These are phyloP conservation scores for Cupressus sempervirens DNA, from an alignment of 75 land plant genomes.

Conservation along the genomic window DNA sequence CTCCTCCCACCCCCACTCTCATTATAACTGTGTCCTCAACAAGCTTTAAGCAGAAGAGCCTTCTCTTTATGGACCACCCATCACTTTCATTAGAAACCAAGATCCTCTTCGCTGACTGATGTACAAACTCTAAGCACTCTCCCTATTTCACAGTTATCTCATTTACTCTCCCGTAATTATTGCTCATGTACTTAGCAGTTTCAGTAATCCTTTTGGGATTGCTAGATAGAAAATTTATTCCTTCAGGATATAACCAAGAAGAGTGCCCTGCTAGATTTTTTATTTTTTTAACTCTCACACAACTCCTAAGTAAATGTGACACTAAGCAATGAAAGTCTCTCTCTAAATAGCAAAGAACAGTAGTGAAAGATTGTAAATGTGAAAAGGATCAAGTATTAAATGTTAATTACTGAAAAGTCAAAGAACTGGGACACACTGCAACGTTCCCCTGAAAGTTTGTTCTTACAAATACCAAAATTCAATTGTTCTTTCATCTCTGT, in stretches of 20 bases:
- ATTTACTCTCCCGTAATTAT: background rate
- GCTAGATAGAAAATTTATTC: background rate
- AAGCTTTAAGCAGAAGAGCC: background rate
- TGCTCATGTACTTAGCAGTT: background rate
- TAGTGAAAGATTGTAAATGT: background rate
- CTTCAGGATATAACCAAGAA: background rate
- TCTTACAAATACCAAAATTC: background rate
- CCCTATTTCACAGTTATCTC: background rate
- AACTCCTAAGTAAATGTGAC: background rate
- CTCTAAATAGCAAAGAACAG: background rate
- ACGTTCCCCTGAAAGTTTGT: background rate
- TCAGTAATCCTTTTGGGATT: background rate
- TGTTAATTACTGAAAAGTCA: background rate
- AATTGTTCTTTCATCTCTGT: background rate
- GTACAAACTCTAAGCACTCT: background rate
- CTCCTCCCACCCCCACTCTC: no score
- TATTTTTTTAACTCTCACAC: background rate
- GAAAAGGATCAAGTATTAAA: background rate
- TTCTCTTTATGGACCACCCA: background rate
- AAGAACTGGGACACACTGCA: background rate
- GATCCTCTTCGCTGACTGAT: background rate
- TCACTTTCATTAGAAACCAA: background rate
- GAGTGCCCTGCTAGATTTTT: background rate
- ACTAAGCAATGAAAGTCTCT: background rate
- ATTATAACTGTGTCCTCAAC: no score